These are phyloP conservation scores for Rhodofomes roseus DNA, from an alignment of 1,284 basidiomycete species.

Conservation along the genomic window DNA sequence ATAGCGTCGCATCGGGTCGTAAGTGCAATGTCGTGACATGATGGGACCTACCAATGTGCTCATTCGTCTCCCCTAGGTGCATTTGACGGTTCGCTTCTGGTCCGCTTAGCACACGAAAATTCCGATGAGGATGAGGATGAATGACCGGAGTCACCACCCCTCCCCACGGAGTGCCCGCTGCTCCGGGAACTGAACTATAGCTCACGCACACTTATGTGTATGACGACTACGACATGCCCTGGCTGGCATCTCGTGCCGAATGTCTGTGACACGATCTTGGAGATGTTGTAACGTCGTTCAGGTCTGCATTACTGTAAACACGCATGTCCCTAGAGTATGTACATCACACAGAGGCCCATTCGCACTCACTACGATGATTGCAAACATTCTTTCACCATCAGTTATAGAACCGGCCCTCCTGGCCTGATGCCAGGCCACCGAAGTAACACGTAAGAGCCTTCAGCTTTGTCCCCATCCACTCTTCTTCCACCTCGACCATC, in stretches of 20 bases:
- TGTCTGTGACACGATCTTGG: background rate
- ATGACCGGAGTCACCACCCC: background rate
- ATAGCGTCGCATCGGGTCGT: constrained; percentile 19
- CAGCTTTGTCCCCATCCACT: constrained; percentile 84
- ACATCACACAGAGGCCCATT: background rate
- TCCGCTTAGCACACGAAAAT: constrained; percentile 18
- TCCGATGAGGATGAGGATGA: constrained; percentile 17
- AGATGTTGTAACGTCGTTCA: background rate
- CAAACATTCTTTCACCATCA: background rate
- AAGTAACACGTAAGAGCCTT: constrained; percentile 85
- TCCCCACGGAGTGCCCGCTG: no score
- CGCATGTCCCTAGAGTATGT: background rate
- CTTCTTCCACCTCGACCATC: constrained; percentile 80
- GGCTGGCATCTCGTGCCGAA: background rate
- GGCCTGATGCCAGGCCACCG: constrained; percentile 66
- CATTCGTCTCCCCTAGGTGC: constrained; percentile 19
- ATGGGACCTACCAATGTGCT: no score
- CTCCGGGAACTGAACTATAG: no score
- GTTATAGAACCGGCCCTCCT: constrained; percentile 51
- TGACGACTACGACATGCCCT: background rate
- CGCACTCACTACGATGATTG: no score
- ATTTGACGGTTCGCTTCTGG: constrained; percentile 21
- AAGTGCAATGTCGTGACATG: no score
- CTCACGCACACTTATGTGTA: no score
- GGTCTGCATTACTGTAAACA: background rate